Evolutionary conservation across 2,329 filamentous ascomycete species (phyloP).

Genomic region (Apiospora rasikravindrae): DNA sequence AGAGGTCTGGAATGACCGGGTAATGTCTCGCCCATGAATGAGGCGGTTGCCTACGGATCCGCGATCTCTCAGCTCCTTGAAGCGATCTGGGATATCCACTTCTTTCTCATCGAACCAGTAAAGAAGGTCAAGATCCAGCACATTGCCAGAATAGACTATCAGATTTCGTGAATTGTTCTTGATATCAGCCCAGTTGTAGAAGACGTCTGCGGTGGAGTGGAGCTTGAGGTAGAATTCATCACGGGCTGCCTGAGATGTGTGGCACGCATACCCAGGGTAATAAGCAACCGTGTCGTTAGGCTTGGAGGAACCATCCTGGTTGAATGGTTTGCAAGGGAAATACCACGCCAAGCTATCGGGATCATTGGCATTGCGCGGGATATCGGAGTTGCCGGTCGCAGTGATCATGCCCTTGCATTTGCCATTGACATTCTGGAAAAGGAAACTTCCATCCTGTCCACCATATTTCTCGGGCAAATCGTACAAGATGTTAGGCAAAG

Average conservation of each 20-base stretch:
- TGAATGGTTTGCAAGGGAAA: constrained; percentile 90
- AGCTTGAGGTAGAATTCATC: constrained; percentile 76
- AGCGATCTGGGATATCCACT: constrained; percentile 75
- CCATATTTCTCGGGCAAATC: constrained; percentile 82
- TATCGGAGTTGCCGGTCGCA: constrained; percentile 69
- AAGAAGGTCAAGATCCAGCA: constrained; percentile 87
- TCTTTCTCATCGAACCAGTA: constrained; percentile 87
- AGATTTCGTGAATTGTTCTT: constrained; percentile 88
- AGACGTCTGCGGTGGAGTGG: constrained; percentile 79
- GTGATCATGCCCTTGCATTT: constrained; percentile 93
- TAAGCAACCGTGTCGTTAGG: constrained; percentile 76
- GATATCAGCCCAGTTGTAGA: constrained; percentile 94
- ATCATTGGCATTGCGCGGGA: constrained; percentile 75
- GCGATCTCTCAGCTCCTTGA: constrained; percentile 79
- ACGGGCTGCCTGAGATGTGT: constrained; percentile 74
- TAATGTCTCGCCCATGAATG: constrained; percentile 85
- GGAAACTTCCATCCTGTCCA: constrained; percentile 92
- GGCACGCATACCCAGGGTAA: constrained; percentile 87
- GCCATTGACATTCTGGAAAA: constrained; percentile 98
- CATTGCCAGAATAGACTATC: constrained; percentile 91
- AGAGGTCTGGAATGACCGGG: constrained; percentile 80
- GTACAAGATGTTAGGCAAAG: constrained; percentile 79
- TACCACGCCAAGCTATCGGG: constrained; percentile 84
- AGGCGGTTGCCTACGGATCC: constrained; percentile 61
- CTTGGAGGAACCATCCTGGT: constrained; percentile 85